phyloP scores from a whole-genome alignment of 1,139 yeast genomes.

The Ogataea hybrid region DNA sequence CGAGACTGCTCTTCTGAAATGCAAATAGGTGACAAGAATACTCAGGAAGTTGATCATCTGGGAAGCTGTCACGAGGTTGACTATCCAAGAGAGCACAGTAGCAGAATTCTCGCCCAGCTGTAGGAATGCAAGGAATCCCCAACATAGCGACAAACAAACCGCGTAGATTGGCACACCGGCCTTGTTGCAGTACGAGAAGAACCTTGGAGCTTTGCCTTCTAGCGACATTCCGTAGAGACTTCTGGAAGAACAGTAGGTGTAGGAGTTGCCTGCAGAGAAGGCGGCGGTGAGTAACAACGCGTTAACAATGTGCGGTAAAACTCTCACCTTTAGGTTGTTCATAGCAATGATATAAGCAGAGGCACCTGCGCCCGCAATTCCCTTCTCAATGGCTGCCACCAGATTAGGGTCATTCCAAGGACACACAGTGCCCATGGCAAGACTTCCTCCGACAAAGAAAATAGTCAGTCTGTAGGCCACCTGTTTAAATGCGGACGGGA shows the following conservation, averaged over 20 bases:
- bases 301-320: slow-evolving; percentile 61
- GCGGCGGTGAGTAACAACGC: slow-evolving; percentile 58
- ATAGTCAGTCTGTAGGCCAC: slow-evolving; percentile 68
- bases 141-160: slow-evolving; percentile 31
- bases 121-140: slow-evolving; percentile 47
- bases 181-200: slow-evolving; percentile 46
- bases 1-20: slow-evolving; percentile 58
- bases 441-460: slow-evolving; percentile 60
- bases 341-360: slow-evolving; percentile 64
- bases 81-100: slow-evolving; percentile 69
- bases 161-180: slow-evolving; percentile 40
- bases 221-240: slow-evolving; percentile 58
- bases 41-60: slow-evolving; percentile 67
- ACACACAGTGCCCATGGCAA: slow-evolving; percentile 58
- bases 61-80: slow-evolving; percentile 72
- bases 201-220: slow-evolving; percentile 49
- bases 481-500: slow-evolving; percentile 75
- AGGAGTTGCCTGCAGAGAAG: slow-evolving; percentile 69
- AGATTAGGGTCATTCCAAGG: slow-evolving; percentile 48
- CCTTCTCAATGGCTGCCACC: slow-evolving; percentile 38
- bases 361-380: slow-evolving; percentile 56
- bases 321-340: slow-evolving; percentile 47
- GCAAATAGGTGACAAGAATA: slow-evolving; percentile 57
- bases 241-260: slow-evolving; percentile 59
- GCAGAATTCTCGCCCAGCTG: slow-evolving; percentile 58